Conservation (phyloP, 371 early-diverging fungal species). For the Mortierella sp. region DNA sequence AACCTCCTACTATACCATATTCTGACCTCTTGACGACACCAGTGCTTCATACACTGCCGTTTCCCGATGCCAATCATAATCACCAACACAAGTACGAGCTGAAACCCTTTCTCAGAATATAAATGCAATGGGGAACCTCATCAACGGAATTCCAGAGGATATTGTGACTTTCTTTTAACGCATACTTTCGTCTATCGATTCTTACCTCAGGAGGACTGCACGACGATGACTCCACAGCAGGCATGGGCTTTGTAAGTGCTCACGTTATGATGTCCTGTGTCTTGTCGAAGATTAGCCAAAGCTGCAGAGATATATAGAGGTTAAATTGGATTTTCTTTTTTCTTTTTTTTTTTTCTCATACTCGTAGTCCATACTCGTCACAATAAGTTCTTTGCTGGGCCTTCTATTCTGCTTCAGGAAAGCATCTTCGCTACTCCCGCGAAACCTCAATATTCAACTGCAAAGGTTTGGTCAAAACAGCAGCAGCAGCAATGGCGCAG, state of each 20-base stretch:
- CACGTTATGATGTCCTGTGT: not conserved
- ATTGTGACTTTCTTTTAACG: not conserved
- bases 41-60: not conserved
- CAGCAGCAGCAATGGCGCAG: not conserved
- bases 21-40: not conserved
- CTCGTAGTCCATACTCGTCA: constrained; percentile 35
- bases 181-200: not conserved
- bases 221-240: constrained; percentile 22
- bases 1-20: no score
- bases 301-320: not conserved
- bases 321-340: not conserved
- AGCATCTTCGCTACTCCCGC: constrained; percentile 40
- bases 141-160: not conserved
- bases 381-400: constrained; percentile 32
- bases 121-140: not conserved
- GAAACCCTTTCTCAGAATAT: not conserved
- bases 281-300: no score
- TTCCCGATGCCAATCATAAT: constrained; percentile 11
- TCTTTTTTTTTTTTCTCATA: not conserved
- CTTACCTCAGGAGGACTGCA: constrained; percentile 5
- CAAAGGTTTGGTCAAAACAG: constrained; percentile 36
- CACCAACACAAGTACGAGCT: constrained; percentile 10
- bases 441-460: constrained; percentile 41
- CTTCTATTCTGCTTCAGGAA: constrained; percentile 49
- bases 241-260: constrained; percentile 42